Base-by-base conservation (phyloP, 495 filamentous ascomycete species). In the Talaromyces trachyspermus region DNA sequence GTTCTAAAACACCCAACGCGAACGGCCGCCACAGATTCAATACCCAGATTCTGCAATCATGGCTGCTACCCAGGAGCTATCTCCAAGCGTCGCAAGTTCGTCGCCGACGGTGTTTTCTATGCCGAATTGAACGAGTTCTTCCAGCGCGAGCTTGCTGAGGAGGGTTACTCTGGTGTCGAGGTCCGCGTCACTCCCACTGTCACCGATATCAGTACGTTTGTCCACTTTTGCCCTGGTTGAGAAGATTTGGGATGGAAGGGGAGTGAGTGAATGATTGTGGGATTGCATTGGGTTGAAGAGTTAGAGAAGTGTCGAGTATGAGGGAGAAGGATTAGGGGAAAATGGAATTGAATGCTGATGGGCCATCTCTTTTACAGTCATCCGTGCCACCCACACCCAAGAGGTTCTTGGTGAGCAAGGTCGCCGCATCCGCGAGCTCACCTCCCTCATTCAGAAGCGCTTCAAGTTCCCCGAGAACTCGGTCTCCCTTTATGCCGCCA, bases 391-490 rank as follows among this genome's bases (percentile, higher is more conserved):
- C 63, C 92, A 98, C 82, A 98, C 92, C 66, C 92, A 98, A 77
- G 92, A 98, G 77, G 92, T 98, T 61, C 88, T 98, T 58, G 92
- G 92, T 66, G 92, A 98, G 83, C 92, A 97, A 80, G 92, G 92
- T 59, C 89, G 92, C 74, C 89, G 92, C 72, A 98, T 98, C 75
- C 90, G 92, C 71, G 92, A 98, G 78, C 89, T 98, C 75, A 98
- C 92, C 64, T 95, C 88, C 54, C 86, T 98, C 66, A 96, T 98
- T 81, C 94, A 97, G 79, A 97, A 98, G 84, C 89, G 92, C 58
- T 98, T 97, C 87, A 96, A 96, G 80, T 98, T 98, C 81, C 90
- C 92, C 68, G 92, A 96, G 79, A 96, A 97, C 85, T 92, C 86
- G 61, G 92, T 98, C 70, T 96, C 92, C 50, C 88, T 98, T 64